Conservation (phyloP, 192 early-diverging fungal species). For the Coemansia sp. region DNA sequence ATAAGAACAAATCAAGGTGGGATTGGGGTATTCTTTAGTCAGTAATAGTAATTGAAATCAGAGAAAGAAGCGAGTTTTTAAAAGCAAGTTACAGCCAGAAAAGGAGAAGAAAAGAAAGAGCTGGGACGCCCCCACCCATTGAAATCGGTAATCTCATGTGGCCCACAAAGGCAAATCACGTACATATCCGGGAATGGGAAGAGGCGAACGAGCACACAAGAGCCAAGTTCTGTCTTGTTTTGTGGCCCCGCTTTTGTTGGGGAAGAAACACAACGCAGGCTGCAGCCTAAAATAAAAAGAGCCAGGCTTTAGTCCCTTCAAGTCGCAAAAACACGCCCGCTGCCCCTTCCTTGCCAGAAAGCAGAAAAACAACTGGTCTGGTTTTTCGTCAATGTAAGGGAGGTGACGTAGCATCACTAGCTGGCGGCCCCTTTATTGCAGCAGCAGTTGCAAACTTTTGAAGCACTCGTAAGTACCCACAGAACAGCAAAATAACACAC, state of each 20-base stretch:
- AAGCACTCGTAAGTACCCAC: too few species aligned
- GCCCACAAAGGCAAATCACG: slow-evolving; percentile 1
- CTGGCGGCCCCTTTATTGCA: too few species aligned
- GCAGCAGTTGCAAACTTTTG: too few species aligned
- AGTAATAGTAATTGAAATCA: background rate
- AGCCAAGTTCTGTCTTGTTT: background rate
- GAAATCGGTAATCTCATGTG: background rate
- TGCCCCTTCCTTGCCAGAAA: background rate
- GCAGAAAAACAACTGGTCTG: background rate
- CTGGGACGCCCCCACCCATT: background rate
- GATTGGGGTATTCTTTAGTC: background rate
- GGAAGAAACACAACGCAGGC: background rate
- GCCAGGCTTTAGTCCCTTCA: background rate
- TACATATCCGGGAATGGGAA: slow-evolving; percentile 3
- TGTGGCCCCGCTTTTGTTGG: background rate
- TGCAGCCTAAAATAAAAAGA: background rate
- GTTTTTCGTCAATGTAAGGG: background rate
- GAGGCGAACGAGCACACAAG: background rate
- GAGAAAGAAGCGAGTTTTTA: background rate
- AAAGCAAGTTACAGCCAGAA: background rate
- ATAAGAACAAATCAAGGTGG: background rate
- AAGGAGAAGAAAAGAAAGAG: background rate
- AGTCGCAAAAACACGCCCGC: background rate
- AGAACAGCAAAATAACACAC: too few species aligned
- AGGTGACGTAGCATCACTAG: background rate